Percentiles rank a stretch among this genome's conserved stretches.
These are phyloP conservation scores for Trichoderma aggressivum DNA, from an alignment of 2,329 filamentous ascomycete species.

Conservation along the genomic window DNA sequence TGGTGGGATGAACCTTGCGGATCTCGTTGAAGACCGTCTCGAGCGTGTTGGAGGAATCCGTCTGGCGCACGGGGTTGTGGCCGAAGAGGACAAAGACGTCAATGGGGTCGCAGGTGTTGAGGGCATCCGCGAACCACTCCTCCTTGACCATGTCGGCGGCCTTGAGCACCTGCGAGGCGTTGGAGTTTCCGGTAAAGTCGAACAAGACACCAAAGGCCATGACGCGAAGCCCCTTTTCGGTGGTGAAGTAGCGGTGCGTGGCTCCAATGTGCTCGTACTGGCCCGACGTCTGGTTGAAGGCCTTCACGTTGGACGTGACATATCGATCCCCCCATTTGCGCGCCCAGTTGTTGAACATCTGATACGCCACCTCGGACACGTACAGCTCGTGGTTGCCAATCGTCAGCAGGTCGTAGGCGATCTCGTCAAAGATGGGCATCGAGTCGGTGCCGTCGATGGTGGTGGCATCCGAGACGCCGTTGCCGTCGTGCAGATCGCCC, in stretches of 20 bases:
- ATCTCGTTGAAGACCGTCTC: slow-evolving; percentile 54
- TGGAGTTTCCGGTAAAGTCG: slow-evolving; percentile 55
- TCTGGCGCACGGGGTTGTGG: slow-evolving; percentile 56
- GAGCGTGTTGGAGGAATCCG: slow-evolving; percentile 42
- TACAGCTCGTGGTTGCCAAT: slow-evolving; percentile 64
- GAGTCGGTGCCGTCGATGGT: slow-evolving; percentile 53
- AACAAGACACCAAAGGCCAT: slow-evolving; percentile 46
- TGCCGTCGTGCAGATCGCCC: slow-evolving; percentile 64
- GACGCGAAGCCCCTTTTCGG: slow-evolving; percentile 39
- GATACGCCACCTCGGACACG: slow-evolving; percentile 57
- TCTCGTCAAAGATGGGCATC: slow-evolving; percentile 43
- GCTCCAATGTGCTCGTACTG: slow-evolving; percentile 42
- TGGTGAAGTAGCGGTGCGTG: slow-evolving; percentile 44
- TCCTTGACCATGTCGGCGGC: slow-evolving; percentile 51
- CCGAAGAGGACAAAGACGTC: slow-evolving; percentile 63
- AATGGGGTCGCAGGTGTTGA: slow-evolving; percentile 52
- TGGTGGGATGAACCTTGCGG: slow-evolving; percentile 51
- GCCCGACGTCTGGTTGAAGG: slow-evolving; percentile 37
- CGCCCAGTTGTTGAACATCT: slow-evolving; percentile 58
- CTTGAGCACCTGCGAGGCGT: slow-evolving; percentile 58
- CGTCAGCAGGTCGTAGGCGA: slow-evolving; percentile 42
- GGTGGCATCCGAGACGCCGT: slow-evolving; percentile 60
- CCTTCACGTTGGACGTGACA: slow-evolving; percentile 45
- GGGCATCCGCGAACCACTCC: slow-evolving; percentile 57
- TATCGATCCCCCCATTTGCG: slow-evolving; percentile 50